Base-by-base conservation (phyloP, 1,284 basidiomycete genomes). In the Jaminaea rosea region DNA sequence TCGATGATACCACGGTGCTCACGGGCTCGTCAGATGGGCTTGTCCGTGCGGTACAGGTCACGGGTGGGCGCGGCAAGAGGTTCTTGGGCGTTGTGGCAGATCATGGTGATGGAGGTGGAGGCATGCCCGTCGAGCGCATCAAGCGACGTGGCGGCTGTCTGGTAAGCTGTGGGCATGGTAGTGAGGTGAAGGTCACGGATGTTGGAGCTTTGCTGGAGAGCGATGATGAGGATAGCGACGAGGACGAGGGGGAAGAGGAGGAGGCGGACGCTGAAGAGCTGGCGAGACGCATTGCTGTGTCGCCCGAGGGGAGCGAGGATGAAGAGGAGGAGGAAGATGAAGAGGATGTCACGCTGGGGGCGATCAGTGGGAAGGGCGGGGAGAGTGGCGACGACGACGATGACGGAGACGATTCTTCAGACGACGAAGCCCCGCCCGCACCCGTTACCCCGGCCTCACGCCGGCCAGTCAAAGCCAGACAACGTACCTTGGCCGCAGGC, bases 11-110 rank as follows among this genome's bases (percentile, higher is more conserved):
- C 61, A 76, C 80, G 26, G 81, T 96, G 50, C 81, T 93, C 1
- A 92, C 92, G 0, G 92, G 92, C 2, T 92, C 88, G 0, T 90
- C 89, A 3, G 92, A 97, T 72, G 92, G 92, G 0, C 80, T 91
- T 64, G 79, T 97, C 31, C 82, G 92, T 42, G 88, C 88, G 26
- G 86, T 96, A 1, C 84, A 93, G 71, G 79, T 96, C 92, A 0
- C 90, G n/a, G n/a, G n/a, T n/a, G n/a, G n/a, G n/a, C n/a, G n/a
- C n/a, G n/a, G n/a, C n/a, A n/a, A 87, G 57, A 88, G 89, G 69
- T 80, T 97, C 19, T 76, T 94, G 26, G 92, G 92, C 15, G 85
- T 93, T 34, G 83, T 96, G 36, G 86, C 86, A 11, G 87, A 91
- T 63, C 89, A 94, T 65, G n/a, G n/a, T n/a, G n/a, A n/a, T n/a